A percentile compares a stretch with the other conserved stretches of the same genome.
These are phyloP conservation scores for Rhodosorus marinus DNA, from an alignment of 23 red algal species.

Conservation along the genomic window DNA sequence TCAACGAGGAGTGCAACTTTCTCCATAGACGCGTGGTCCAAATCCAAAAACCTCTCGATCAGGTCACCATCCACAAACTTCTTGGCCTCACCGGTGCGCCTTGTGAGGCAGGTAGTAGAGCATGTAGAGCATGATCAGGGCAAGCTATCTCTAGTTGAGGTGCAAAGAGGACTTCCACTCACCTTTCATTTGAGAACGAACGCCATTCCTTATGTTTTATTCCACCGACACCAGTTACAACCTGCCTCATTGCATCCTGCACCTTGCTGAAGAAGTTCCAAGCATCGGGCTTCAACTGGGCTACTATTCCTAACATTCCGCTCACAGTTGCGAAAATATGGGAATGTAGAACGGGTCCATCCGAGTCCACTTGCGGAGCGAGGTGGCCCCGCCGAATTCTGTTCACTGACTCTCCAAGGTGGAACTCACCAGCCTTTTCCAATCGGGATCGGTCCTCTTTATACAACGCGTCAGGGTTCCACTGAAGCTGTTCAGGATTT, in stretches of 20 bases:
- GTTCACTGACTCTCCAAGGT: conserved; percentile 75
- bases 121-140: too few relatives aligned
- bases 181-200: conserved; percentile 21
- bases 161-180: not conserved
- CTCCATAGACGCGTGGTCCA: conserved; percentile 48
- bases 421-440: conserved; percentile 55
- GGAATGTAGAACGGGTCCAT: conserved; percentile 10
- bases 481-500: too few relatives aligned
- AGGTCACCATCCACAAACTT: conserved; percentile 86
- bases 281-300: conserved; percentile 21
- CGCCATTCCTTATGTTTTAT: conserved; percentile 78
- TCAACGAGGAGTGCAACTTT: conserved; percentile 52
- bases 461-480: conserved; percentile 32
- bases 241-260: conserved; percentile 59
- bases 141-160: conserved; percentile 1
- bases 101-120: not conserved
- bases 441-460: conserved; percentile 54
- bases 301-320: conserved; percentile 81
- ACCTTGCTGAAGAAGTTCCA: conserved; percentile 53
- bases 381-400: conserved; percentile 51
- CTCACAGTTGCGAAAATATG: conserved; percentile 63
- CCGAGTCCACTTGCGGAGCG: conserved; percentile 58
- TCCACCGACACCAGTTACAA: conserved; percentile 63
- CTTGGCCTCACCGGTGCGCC: conserved; percentile 3
- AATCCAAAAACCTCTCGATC: conserved; percentile 82